Conservation (phyloP, 2,329 filamentous ascomycete genomes). For the Scedosporium apiospermum region DNA sequence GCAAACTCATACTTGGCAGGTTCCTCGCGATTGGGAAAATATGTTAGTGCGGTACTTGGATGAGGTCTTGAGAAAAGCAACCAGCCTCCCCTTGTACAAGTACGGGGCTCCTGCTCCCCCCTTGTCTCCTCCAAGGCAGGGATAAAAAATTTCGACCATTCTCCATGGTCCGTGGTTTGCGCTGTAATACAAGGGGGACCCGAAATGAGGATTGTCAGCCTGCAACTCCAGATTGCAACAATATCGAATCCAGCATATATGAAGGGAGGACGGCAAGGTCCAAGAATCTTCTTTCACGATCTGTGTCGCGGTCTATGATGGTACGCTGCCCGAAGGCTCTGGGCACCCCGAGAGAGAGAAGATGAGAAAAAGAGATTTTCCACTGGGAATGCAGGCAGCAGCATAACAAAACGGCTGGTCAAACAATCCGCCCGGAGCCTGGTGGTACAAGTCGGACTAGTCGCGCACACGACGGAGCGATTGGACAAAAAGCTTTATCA, state of each 20-base stretch:
- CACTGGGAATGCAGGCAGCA: conserved; percentile 8
- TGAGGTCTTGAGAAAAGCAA: conserved; percentile 8
- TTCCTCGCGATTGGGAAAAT: conserved; percentile 13
- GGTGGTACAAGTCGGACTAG: not conserved
- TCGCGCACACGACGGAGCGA: not conserved
- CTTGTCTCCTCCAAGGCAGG: not conserved
- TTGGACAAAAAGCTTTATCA: not conserved
- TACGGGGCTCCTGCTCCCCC: not conserved
- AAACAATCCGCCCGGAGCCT: not conserved
- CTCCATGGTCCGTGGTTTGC: not conserved
- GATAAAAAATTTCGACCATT: conserved; percentile 11
- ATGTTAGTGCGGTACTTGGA: conserved; percentile 29
- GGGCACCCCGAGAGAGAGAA: not conserved
- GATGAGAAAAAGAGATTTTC: conserved; percentile 2
- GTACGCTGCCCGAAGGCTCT: not conserved
- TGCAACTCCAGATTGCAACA: conserved; percentile 17
- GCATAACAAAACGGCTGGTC: not conserved
- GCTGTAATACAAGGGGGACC: conserved; percentile 6
- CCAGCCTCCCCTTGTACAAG: not conserved
- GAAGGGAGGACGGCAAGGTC: too few relatives aligned
- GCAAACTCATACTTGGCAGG: not conserved
- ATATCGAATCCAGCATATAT: conserved; percentile 3
- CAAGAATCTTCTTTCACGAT: conserved; percentile 6
- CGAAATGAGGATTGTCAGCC: conserved; percentile 18
- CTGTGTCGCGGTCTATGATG: not conserved